phyloP scores from a whole-genome alignment of 306 rosid genomes.

The Trifolium pratense region DNA sequence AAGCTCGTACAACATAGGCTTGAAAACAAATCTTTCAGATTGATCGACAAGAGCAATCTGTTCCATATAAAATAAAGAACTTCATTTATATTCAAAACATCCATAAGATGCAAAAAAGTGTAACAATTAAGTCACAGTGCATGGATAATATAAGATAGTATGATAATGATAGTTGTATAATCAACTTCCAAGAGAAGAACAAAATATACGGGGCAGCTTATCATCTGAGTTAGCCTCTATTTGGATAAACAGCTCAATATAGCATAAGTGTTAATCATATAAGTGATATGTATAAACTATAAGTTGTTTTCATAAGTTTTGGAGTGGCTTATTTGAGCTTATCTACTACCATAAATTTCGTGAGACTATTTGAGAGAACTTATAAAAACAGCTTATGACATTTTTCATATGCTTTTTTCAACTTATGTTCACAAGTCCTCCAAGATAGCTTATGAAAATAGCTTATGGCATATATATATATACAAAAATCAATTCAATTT shows the following conservation, averaged over 20 bases:
- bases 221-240: neutral
- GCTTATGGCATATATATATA: too few relatives aligned
- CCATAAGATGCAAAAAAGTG: conserved; percentile 9
- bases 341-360: too few relatives aligned
- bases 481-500: too few relatives aligned
- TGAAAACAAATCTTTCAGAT: conserved; percentile 63
- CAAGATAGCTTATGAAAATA: neutral
- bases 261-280: neutral
- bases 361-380: neutral
- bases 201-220: neutral
- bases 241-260: neutral
- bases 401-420: too few relatives aligned
- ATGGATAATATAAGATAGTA: neutral
- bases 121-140: neutral
- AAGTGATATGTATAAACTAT: neutral
- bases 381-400: neutral
- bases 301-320: neutral
- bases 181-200: neutral
- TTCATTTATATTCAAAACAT: neutral
- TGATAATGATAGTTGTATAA: conserved; percentile 1
- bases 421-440: neutral
- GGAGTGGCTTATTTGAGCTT: too few relatives aligned
- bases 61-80: conserved; percentile 37
- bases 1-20: conserved; percentile 97
- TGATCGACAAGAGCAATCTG: conserved; percentile 58